phyloP scores from a whole-genome alignment of 73 alveolate genomes.

The Symbiodinium natans region DNA sequence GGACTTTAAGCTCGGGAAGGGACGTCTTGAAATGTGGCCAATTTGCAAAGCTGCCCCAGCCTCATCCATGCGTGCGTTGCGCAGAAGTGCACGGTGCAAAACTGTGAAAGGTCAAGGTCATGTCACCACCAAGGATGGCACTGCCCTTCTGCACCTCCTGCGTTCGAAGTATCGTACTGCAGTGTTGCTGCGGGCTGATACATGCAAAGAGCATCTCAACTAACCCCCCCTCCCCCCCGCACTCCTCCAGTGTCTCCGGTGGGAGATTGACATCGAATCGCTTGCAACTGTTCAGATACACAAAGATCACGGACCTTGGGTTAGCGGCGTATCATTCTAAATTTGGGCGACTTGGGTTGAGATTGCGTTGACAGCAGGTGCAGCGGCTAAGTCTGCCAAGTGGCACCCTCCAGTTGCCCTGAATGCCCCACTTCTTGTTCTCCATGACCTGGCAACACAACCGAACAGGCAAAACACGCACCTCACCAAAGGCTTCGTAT shows the following conservation, averaged over 20 bases:
- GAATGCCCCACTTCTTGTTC: constrained; percentile 79
- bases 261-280: constrained; percentile 69
- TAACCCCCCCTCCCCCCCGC: too few relatives aligned
- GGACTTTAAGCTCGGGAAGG: not conserved
- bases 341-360: too few relatives aligned
- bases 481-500: too few relatives aligned
- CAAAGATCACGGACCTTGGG: constrained; percentile 68
- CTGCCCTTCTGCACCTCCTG: constrained; percentile 85
- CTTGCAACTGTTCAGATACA: constrained; percentile 49
- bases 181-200: not conserved
- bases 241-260: constrained; percentile 68
- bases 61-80: not conserved
- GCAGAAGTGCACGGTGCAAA: not conserved
- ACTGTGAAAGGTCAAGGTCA: too few relatives aligned
- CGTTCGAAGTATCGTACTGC: not conserved
- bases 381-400: too few relatives aligned
- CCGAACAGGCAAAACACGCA: not conserved
- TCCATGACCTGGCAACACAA: constrained; percentile 29
- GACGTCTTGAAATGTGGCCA: constrained; percentile 92
- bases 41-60: constrained; percentile 52
- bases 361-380: too few relatives aligned
- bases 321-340: too few relatives aligned
- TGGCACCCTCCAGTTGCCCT: constrained; percentile 53
- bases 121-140: not conserved
- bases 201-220: too few relatives aligned